phyloP scores from a whole-genome alignment of 495 filamentous ascomycete species.

The Hypoxylon trugodes region DNA sequence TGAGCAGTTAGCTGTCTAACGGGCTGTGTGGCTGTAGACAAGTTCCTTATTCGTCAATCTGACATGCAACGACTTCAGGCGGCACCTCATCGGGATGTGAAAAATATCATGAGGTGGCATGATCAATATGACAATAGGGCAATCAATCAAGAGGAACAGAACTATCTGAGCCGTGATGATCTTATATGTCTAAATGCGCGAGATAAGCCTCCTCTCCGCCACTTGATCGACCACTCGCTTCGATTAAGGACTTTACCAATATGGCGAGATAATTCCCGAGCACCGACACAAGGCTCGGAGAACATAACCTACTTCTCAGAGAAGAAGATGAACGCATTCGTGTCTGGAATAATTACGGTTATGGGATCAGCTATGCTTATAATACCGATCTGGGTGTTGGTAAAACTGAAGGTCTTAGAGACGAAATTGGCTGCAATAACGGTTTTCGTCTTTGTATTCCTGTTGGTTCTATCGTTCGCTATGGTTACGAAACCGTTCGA shows the following conservation, averaged over 20 bases:
- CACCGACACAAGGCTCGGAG: constrained; percentile 15
- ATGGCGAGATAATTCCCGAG: constrained; percentile 14
- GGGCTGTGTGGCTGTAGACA: too few species aligned
- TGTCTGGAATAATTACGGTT: constrained; percentile 30
- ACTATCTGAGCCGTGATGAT: constrained; percentile 41
- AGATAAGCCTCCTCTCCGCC: constrained; percentile 37
- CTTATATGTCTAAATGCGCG: constrained; percentile 38
- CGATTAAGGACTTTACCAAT: constrained; percentile 10
- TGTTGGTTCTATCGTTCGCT: constrained; percentile 29
- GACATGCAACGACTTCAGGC: constrained; percentile 23
- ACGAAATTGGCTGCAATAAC: constrained; percentile 43
- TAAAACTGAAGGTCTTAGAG: not conserved
- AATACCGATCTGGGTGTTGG: constrained; percentile 45
- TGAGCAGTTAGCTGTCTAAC: too few species aligned
- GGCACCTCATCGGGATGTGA: constrained; percentile 17
- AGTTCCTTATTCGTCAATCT: constrained; percentile 41
- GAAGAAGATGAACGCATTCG: constrained; percentile 34
- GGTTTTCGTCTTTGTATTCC: constrained; percentile 42
- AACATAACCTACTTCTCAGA: constrained; percentile 34
- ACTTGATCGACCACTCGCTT: constrained; percentile 38
- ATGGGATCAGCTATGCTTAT: constrained; percentile 45
- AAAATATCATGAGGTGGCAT: constrained; percentile 42
- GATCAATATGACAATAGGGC: constrained; percentile 28
- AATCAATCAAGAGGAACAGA: constrained; percentile 37
- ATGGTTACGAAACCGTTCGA: constrained; percentile 45